A percentile compares a stretch with the other conserved stretches of the same genome.
phyloP scores from a whole-genome alignment of 805 yeast genomes.

The Candida nonsorbophila region DNA sequence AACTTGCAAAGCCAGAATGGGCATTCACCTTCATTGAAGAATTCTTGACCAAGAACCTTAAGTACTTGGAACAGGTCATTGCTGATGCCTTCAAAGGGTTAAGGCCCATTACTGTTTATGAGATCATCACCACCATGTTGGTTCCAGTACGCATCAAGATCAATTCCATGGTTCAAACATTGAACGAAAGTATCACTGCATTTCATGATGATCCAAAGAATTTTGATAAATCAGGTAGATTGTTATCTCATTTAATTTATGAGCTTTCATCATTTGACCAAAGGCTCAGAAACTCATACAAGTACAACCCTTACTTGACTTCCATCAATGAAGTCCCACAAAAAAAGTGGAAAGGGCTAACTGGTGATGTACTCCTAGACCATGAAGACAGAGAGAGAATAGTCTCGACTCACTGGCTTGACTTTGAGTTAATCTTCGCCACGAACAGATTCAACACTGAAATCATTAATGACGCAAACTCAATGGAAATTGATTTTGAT shows the following conservation, averaged over 20 bases:
- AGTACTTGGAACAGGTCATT: constrained; percentile 35
- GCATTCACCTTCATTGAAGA: constrained; percentile 47
- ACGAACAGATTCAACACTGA: constrained; percentile 44
- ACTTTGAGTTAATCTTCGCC: constrained; percentile 49
- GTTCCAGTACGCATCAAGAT: constrained; percentile 44
- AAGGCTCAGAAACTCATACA: constrained; percentile 37
- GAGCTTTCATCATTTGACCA: constrained; percentile 59
- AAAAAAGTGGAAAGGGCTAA: constrained; percentile 44
- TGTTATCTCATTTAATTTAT: constrained; percentile 53
- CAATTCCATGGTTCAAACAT: constrained; percentile 12
- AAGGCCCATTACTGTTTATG: constrained; percentile 24
- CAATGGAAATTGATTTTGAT: constrained; percentile 58
- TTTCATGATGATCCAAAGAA: constrained; percentile 11
- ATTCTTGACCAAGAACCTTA: constrained; percentile 35
- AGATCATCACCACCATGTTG: constrained; percentile 42
- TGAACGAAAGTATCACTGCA: constrained; percentile 19
- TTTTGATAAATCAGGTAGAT: constrained; percentile 36
- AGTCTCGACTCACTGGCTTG: constrained; percentile 44
- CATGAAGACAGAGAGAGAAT: constrained; percentile 27
- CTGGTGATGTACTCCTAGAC: constrained; percentile 33
- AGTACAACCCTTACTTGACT: constrained; percentile 38
- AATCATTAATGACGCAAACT: constrained; percentile 41
- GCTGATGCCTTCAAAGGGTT: constrained; percentile 23
- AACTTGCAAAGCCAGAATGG: constrained; percentile 70
- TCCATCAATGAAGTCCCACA: constrained; percentile 14